Evolutionary conservation across 2,329 filamentous ascomycete genomes (phyloP), one percentile per base, ranked within the genome.

Genomic region (Cladophialophora psammophila): DNA sequence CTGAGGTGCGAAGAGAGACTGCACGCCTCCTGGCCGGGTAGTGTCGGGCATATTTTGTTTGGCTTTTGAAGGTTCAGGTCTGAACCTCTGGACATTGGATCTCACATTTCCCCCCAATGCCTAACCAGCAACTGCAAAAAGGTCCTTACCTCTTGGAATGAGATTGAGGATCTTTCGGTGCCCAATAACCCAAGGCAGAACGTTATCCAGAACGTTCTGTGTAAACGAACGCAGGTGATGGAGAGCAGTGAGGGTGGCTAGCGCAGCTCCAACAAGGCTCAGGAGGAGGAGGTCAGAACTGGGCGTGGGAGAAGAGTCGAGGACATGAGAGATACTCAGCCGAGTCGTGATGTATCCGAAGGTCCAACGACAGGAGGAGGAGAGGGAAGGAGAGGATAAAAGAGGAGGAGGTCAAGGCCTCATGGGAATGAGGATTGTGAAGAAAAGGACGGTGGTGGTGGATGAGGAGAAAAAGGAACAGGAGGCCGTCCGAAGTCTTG

Each of bases 161-260:
- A 38, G 59, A 61, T n/a, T 10, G 13, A 45, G 20, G 57, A 26
- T 50, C 18, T 50, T 50, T 50, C 40, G 52, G 40, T 59, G 62
- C 56, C 60, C 52, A 40, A 53, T 36, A 18, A 60, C 63, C 64
- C 65, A 55, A 62, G 59, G 62, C 66, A 70, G 71, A 61, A 66
- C 65, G 71, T 63, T 72, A 64, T 64, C 71, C 70, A 70, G 71
- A 72, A 71, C 63, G 68, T 65, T 61, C 60, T 62, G 56, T 62
- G 54, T 61, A 60, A 69, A 69, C 63, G 67, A 71, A 53, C 68
- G 70, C 65, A 69, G 53, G 55, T 58, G 50, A 50, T 31, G n/a
- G 53, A 34, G 59, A 65, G 61, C 57, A 45, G 56, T 58, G 62
- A 45, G 56, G 53, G 48, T 20, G 26, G 35, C 60, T 50, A 9